Evolutionary conservation across 1,284 basidiomycete genomes (phyloP), one percentile per base, ranked within the genome.

Genomic region (Rhodotorula mucilaginosa): DNA sequence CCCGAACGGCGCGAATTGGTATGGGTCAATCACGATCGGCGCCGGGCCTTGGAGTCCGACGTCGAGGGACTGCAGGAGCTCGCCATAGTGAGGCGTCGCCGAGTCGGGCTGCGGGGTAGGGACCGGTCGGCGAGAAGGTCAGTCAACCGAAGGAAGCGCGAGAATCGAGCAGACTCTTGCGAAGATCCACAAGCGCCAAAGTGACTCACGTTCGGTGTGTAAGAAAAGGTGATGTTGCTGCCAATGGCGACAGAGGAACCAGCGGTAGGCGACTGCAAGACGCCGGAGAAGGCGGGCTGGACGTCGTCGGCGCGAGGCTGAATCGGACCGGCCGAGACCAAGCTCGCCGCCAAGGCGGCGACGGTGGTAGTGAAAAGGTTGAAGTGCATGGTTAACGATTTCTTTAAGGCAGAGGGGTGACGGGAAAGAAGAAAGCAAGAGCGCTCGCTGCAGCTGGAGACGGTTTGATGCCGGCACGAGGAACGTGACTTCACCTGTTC

Each of bases 31-130:
- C 8, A 57, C 12, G 54, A 64, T 57, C 19, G 61, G 48, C 1
- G 31, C 29, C 5, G 61, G 61, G 6, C 61, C 61, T 16, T 62
- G 61, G 10, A 62, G 48, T n/a, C 62, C 62, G 12, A 64, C 19
- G 52, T 64, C 62, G 52, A 64, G 39, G 21, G 44, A 23, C 26
- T 12, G 19, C 26, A 56, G 29, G 18, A 26, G 21, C 19, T 44
- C 44, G 12, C 23, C 16, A 49, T 57, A 57, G 5, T 56, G 62
- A n/a, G 62, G 62, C 10, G 51, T 52, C 23, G 8, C 44, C 10
- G 15, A 26, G 5, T 39, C 13, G n/a, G 13, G 23, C 19, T 29
- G 26, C 31, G 10, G 39, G 2, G 51, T 6, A 5, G 10, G 10
- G 39, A 44, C 39, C 39, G 12, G 1, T 13, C 39, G 39, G 12